Evolutionary conservation across 1,139 yeast genomes (phyloP).

Genomic region (Pichia sp.): DNA sequence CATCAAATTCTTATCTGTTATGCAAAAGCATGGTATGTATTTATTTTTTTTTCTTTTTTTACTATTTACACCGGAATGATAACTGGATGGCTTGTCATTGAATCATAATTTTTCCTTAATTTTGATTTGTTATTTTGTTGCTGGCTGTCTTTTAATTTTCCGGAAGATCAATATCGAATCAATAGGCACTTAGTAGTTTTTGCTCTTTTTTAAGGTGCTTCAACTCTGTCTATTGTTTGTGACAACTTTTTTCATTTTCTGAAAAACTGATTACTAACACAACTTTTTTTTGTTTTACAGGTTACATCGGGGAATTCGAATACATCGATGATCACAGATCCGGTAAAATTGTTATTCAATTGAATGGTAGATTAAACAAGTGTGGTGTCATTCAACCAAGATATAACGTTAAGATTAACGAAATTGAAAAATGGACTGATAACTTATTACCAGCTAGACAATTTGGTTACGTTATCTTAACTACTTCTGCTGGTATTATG

Average conservation of each 20-base stretch:
- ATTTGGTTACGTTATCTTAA: constrained; percentile 92
- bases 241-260: constrained; percentile 30
- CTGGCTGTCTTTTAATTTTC: constrained; percentile 96
- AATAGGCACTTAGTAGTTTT: not conserved
- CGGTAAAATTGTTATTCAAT: constrained; percentile 93
- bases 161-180: constrained; percentile 58
- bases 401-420: constrained; percentile 89
- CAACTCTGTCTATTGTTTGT: constrained; percentile 63
- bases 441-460: constrained; percentile 98
- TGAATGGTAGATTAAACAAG: constrained; percentile 97
- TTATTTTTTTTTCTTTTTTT: constrained; percentile 13
- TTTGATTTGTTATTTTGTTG: constrained; percentile 41
- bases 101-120: constrained; percentile 9
- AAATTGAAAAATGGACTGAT: constrained; percentile 96
- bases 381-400: constrained; percentile 98
- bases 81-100: constrained; percentile 95
- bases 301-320: constrained; percentile 99
- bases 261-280: constrained; percentile 14
- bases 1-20: constrained; percentile 91
- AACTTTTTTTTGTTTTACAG: constrained; percentile 17
- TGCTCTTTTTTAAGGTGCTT: constrained; percentile 39
- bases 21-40: constrained; percentile 84
- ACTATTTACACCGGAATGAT: constrained; percentile 66
- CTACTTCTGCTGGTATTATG: constrained; percentile 99
- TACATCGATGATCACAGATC: constrained; percentile 99